These are phyloP conservation scores for Crucibulum laeve DNA, from an alignment of 768 basidiomycete genomes.

Conservation along the genomic window DNA sequence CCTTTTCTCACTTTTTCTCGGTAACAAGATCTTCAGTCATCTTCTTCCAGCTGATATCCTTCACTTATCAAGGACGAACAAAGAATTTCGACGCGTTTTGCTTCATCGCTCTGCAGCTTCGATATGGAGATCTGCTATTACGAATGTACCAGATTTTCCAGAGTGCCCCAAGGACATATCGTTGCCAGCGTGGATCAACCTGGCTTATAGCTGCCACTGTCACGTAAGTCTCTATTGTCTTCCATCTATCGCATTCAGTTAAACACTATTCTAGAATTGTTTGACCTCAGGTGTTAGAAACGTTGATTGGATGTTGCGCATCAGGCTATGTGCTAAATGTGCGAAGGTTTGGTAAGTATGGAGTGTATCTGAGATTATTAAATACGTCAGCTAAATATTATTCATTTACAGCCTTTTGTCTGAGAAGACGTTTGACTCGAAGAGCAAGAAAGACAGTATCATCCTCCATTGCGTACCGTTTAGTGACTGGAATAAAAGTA, in stretches of 20 bases:
- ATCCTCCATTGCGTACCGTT: slow-evolving; percentile 1
- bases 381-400: not conserved
- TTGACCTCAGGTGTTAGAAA: slow-evolving; percentile 10
- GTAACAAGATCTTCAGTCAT: not conserved
- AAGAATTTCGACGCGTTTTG: not conserved
- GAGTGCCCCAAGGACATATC: not conserved
- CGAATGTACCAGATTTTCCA: not conserved
- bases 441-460: slow-evolving; percentile 10
- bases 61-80: not conserved
- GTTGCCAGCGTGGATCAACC: not conserved
- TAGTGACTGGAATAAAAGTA: slow-evolving; percentile 6
- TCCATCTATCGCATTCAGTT: not conserved
- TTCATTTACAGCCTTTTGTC: slow-evolving; percentile 9
- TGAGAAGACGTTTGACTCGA: slow-evolving; percentile 9
- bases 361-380: not conserved
- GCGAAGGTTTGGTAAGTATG: slow-evolving; percentile 14
- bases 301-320: slow-evolving; percentile 20
- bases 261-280: slow-evolving; percentile 14
- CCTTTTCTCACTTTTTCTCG: not conserved
- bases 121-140: not conserved
- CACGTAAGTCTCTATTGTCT: not conserved
- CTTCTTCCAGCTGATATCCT: not conserved
- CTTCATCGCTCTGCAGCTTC: not conserved
- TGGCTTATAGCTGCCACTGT: not conserved
- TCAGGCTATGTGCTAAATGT: slow-evolving; percentile 20